These are phyloP conservation scores for Trametes sp. DNA, from an alignment of 1,284 basidiomycete species.

Conservation along the genomic window DNA sequence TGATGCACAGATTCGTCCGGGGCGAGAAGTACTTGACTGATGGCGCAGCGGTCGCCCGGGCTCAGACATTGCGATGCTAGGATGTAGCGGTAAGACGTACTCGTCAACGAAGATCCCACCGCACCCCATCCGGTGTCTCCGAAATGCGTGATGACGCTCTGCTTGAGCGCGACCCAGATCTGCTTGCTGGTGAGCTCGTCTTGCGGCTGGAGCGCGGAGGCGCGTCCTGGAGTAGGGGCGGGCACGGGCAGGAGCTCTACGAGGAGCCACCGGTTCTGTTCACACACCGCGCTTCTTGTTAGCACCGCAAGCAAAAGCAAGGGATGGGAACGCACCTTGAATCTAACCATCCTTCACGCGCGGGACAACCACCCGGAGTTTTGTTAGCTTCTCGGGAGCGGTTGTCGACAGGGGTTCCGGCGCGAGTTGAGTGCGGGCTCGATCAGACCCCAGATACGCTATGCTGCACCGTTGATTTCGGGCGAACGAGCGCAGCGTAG, in stretches of 20 bases:
- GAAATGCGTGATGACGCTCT: conserved; percentile 76
- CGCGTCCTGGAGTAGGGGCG: conserved; percentile 14
- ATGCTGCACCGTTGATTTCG: not conserved
- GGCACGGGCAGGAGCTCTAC: conserved; percentile 71
- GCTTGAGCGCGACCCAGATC: conserved; percentile 70
- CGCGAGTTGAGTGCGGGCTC: not conserved
- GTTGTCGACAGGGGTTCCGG: not conserved
- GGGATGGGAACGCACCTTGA: conserved; percentile 53
- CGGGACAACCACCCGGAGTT: too few relatives aligned
- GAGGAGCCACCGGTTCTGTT: conserved; percentile 80
- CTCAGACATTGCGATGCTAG: not conserved
- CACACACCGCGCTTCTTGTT: not conserved
- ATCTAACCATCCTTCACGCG: conserved; percentile 64
- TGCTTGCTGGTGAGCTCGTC: conserved; percentile 59
- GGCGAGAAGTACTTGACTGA: conserved; percentile 86
- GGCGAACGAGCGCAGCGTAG: not conserved
- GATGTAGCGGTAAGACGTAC: conserved; percentile 45
- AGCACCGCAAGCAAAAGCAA: not conserved
- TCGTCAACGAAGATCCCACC: conserved; percentile 69
- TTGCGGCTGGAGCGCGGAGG: conserved; percentile 5
- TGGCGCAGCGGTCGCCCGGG: not conserved
- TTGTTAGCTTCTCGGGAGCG: not conserved
- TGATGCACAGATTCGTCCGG: conserved; percentile 77
- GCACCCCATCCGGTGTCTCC: conserved; percentile 85
- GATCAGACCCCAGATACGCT: not conserved